Percentiles rank a stretch among this genome's conserved stretches.
Conservation (phyloP, 768 basidiomycete genomes). For the Boletellus emodensis region DNA sequence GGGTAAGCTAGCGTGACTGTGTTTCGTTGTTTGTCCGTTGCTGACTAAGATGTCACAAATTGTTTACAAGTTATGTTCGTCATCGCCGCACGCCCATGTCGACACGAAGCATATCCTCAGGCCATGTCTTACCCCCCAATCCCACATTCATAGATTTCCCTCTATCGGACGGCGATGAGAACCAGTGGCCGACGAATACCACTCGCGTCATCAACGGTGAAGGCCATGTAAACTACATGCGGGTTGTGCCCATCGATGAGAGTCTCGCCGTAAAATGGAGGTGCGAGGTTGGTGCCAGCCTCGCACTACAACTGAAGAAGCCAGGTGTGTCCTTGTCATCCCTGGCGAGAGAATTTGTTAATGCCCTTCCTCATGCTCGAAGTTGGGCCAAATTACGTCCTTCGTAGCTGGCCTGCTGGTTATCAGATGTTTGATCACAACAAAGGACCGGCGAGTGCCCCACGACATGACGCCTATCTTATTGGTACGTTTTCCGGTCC, state of each 20-base stretch:
- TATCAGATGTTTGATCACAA: conserved; percentile 76
- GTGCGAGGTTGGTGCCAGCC: conserved; percentile 34
- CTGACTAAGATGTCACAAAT: conserved; percentile 15
- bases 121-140: conserved; percentile 44
- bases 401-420: conserved; percentile 60
- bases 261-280: conserved; percentile 58
- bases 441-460: conserved; percentile 51
- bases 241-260: conserved; percentile 48
- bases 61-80: neutral
- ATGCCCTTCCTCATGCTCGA: neutral
- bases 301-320: conserved; percentile 44
- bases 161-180: conserved; percentile 54
- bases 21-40: conserved; percentile 1
- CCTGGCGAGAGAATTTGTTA: neutral
- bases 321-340: conserved; percentile 40
- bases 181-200: conserved; percentile 56
- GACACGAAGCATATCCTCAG: conserved; percentile 10
- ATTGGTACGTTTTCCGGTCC: conserved; percentile 46
- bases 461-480: conserved; percentile 76
- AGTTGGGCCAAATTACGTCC: conserved; percentile 56
- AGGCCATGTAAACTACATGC: conserved; percentile 72
- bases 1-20: neutral
- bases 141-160: conserved; percentile 56
- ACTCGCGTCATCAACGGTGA: conserved; percentile 49
- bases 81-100: conserved; percentile 20